Percentiles rank a stretch among this genome's conserved stretches.
Evolutionary conservation across 2,329 filamentous ascomycete genomes (phyloP).

Genomic region (Pyrenophora teres): DNA sequence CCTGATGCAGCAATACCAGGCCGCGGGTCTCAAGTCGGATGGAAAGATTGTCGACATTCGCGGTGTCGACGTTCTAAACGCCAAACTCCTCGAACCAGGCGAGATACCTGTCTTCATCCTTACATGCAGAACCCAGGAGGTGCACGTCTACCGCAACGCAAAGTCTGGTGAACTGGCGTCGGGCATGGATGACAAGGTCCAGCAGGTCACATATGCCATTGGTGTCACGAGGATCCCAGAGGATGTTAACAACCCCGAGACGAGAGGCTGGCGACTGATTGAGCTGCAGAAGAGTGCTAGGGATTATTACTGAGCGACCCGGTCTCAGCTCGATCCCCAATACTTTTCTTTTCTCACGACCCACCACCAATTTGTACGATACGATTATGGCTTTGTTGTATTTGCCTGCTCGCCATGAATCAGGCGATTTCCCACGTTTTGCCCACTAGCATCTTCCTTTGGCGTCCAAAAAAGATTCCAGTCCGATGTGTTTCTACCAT

Average conservation of each 20-base stretch:
- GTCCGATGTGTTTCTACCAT: conserved; percentile 4
- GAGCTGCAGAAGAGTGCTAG: conserved; percentile 98
- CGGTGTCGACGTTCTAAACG: conserved; percentile 84
- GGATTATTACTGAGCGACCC: conserved; percentile 71
- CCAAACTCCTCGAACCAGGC: conserved; percentile 79
- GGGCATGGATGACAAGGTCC: conserved; percentile 98
- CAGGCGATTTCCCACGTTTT: no score
- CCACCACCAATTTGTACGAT: conserved; percentile 23
- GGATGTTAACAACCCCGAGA: conserved; percentile 96
- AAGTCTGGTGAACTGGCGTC: conserved; percentile 89
- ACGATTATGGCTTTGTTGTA: conserved; percentile 21
- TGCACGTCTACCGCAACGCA: conserved; percentile 92
- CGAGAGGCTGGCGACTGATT: conserved; percentile 93
- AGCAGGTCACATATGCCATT: conserved; percentile 97
- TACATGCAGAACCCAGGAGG: conserved; percentile 94
- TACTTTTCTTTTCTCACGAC: not conserved
- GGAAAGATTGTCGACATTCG: conserved; percentile 94
- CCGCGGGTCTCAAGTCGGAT: conserved; percentile 90
- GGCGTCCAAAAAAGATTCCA: conserved; percentile 39
- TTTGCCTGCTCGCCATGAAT: conserved; percentile 29
- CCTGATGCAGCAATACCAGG: conserved; percentile 94
- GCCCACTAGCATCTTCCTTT: conserved; percentile 1
- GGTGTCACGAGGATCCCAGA: conserved; percentile 92
- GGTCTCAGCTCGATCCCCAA: not conserved
- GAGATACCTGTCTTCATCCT: conserved; percentile 96